These are phyloP conservation scores for Blastobotrys ciferrii DNA, from an alignment of 1,139 yeast species.

Conservation along the genomic window DNA sequence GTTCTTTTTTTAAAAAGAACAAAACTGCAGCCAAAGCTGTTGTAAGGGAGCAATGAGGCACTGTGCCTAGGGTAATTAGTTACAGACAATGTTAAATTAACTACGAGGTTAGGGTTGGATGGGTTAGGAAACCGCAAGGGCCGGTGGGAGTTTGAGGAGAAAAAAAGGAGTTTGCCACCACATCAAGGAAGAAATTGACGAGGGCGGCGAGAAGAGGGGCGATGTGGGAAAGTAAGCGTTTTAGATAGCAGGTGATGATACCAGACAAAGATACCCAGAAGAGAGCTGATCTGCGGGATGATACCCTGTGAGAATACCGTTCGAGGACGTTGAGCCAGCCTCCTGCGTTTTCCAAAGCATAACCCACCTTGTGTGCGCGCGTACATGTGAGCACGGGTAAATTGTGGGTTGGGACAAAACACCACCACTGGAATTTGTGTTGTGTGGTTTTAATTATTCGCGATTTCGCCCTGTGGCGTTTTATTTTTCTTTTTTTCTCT, in stretches of 20 bases:
- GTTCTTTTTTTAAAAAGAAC: too few species aligned
- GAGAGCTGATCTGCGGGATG: background rate
- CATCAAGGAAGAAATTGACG: background rate
- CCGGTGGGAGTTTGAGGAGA: background rate
- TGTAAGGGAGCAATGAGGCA: too few species aligned
- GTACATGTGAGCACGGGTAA: background rate
- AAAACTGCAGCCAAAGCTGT: too few species aligned
- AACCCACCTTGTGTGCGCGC: background rate
- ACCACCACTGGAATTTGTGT: slow-evolving; percentile 1
- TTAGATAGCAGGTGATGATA: background rate
- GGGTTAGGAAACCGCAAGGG: background rate
- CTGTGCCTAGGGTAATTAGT: too few species aligned
- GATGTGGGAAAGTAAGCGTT: too few species aligned
- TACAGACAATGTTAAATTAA: background rate
- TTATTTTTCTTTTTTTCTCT: background rate
- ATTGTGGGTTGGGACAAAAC: slow-evolving; percentile 1
- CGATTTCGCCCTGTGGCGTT: slow-evolving; percentile 8
- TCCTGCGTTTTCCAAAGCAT: background rate
- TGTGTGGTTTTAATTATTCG: background rate
- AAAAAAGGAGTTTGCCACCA: background rate
- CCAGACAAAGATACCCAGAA: background rate
- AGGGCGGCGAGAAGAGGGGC: too few species aligned
- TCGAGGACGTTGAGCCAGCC: background rate
- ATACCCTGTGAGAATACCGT: background rate
- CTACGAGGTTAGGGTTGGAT: background rate